Percentiles rank a stretch among this genome's conserved stretches.
phyloP scores from a whole-genome alignment of 176 grass and related monocot genomes.

The Neostapfia colusana region DNA sequence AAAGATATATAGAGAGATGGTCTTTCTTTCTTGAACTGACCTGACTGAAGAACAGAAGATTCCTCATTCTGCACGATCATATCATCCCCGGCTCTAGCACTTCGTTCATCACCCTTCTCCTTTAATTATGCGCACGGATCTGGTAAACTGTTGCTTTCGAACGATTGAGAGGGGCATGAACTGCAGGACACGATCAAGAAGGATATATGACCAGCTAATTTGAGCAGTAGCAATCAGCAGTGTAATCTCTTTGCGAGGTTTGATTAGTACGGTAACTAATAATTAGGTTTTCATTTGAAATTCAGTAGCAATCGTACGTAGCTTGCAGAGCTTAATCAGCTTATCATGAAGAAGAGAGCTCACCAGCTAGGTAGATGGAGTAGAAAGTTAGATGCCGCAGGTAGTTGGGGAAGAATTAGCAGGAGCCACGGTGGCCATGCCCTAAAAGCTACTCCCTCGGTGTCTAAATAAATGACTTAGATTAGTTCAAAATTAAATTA shows the following conservation, averaged over 20 bases:
- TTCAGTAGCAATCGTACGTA: too few species aligned
- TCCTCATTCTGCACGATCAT: not conserved
- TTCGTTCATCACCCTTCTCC: not conserved
- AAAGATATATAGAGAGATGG: not conserved
- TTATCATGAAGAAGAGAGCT: not conserved
- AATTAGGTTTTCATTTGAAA: too few species aligned
- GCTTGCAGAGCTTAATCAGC: too few species aligned
- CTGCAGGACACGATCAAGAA: not conserved
- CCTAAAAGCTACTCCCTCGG: not conserved
- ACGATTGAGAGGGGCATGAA: not conserved
- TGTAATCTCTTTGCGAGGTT: too few species aligned
- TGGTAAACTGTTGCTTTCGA: conserved; percentile 17
- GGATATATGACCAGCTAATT: too few species aligned
- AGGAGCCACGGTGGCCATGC: not conserved
- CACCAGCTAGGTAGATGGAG: too few species aligned
- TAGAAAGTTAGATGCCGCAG: conserved; percentile 16
- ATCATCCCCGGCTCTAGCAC: not conserved
- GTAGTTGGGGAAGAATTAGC: conserved; percentile 11
- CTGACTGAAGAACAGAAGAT: not conserved
- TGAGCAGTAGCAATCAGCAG: too few species aligned
- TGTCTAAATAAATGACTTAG: too few species aligned
- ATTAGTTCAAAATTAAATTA: too few species aligned
- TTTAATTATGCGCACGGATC: not conserved
- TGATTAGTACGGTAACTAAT: too few species aligned
- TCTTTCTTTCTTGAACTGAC: not conserved